phyloP scores from a whole-genome alignment of 306 rosid genomes.

The Prunus campanulata region DNA sequence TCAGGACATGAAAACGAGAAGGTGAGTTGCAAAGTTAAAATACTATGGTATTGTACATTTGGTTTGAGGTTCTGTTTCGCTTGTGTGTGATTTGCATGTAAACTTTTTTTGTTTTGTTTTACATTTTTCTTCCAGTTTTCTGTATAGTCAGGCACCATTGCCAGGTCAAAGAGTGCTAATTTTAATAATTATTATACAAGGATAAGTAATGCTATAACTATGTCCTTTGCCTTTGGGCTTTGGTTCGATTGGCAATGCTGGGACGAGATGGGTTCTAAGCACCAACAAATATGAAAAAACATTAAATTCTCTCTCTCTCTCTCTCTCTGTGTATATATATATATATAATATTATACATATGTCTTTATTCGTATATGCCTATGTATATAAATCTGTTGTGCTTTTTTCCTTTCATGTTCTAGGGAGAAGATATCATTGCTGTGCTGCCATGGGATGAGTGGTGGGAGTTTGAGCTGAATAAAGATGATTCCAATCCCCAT shows the following conservation, averaged over 20 bases:
- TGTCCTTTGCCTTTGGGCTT: background rate
- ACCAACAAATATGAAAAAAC: too few species aligned
- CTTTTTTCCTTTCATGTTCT: slow-evolving; percentile 20
- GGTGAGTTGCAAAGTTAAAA: slow-evolving; percentile 43
- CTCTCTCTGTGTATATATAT: rapidly evolving
- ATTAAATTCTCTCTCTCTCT: background rate
- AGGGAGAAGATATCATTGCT: slow-evolving; percentile 94
- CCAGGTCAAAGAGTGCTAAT: background rate
- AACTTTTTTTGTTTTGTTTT: background rate
- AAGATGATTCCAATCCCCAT: slow-evolving; percentile 89
- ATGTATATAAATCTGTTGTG: background rate
- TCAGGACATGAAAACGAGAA: slow-evolving; percentile 85
- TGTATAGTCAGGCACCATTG: background rate
- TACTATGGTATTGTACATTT: too few species aligned
- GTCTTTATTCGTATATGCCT: too few species aligned
- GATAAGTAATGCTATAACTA: background rate
- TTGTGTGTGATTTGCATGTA: background rate
- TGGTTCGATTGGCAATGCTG: background rate
- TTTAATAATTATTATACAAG: background rate
- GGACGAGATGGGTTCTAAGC: background rate
- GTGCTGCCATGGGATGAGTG: slow-evolving; percentile 91
- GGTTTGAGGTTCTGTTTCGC: background rate
- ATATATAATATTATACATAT: background rate
- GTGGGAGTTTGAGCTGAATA: slow-evolving; percentile 87
- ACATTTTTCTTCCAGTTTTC: background rate